Conservation (phyloP, 106 monocot species). For the Allium fistulosum region DNA sequence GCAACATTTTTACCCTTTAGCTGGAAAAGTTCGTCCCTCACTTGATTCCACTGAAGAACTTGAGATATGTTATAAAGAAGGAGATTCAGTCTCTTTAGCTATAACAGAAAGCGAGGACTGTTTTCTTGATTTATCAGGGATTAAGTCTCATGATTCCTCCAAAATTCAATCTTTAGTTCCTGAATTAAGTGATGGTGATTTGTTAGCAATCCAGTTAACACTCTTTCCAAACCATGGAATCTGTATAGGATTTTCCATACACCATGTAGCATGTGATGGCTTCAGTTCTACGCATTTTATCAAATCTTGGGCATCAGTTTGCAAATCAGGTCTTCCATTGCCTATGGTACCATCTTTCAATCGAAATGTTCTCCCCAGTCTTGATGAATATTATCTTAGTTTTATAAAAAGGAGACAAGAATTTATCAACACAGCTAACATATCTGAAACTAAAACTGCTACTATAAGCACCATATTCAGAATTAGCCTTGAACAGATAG, state of each 20-base stretch:
- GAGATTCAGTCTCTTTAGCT: too few species aligned
- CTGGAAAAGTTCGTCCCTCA: constrained; percentile 1
- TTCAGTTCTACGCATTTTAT: constrained; percentile 19
- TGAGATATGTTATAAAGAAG: constrained; percentile 19
- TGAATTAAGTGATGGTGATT: background rate
- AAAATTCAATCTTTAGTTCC: background rate
- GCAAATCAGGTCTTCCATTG: too few species aligned
- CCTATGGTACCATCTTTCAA: too few species aligned
- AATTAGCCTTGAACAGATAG: too few species aligned
- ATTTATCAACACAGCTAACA: too few species aligned
- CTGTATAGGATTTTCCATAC: constrained; percentile 7
- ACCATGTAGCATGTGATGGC: constrained; percentile 19
- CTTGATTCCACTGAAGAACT: constrained; percentile 3
- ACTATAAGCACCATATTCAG: too few species aligned
- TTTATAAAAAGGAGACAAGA: too few species aligned
- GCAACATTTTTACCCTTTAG: constrained; percentile 9
- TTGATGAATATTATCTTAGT: too few species aligned
- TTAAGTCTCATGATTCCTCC: constrained; percentile 15
- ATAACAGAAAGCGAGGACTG: too few species aligned
- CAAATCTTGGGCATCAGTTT: too few species aligned
- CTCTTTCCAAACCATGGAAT: constrained; percentile 24
- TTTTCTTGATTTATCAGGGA: constrained; percentile 12
- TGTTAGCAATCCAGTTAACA: constrained; percentile 19
- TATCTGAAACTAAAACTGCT: too few species aligned
- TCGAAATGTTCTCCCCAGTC: too few species aligned